Evolutionary conservation across 768 basidiomycete genomes (phyloP), one percentile per base, ranked within the genome.

Genomic region (Pleurotus sapidus): DNA sequence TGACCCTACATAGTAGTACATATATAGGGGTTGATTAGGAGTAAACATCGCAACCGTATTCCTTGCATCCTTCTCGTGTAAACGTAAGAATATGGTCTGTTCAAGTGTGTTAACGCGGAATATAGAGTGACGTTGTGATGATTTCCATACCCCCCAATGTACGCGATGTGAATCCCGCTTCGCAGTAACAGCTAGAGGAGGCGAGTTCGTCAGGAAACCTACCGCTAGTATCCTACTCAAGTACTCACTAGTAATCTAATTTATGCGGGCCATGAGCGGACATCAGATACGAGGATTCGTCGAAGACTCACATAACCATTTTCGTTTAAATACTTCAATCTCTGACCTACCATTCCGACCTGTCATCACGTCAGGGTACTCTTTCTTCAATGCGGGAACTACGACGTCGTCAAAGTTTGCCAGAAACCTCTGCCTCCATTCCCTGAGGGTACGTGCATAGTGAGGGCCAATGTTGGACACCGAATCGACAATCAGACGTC

Each of bases 361-460:
- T 46, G 70, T 70, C 74, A 84, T 83, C 57, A 84, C 75, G 15
- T 78, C 77, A 0, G 83, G 84, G 61, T 88, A 83, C 63, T 89
- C 84, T 15, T 72, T 70, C 63, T 76, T 73, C 55, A 91, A 70
- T 0, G 86, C 79, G 3, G 86, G 84, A 1, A 78, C 77, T 53
- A 91, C 82, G 27, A 80, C 74, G 9, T 67, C 69, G 27, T 85
- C 82, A 64, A 89, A 93, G 24, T 74, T 70, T 18, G 72, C 70
- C 48, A 82, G 64, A 71, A 91, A 91, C 7, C 86, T 76, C 23
- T 71, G 67, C 9, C 84, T 74, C 90, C 91, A 92, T 72, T 91
- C 89, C 18, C 89, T 79, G 5, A 92, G 75, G 12, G 91, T 91
- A n/a, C 88, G 84, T 7, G 88, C 84, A 67, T 90, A 91, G 65